A percentile compares a stretch with the other conserved stretches of the same genome.
phyloP scores from a whole-genome alignment of 2,329 filamentous ascomycete genomes.

The Trichoderma semiorbis region DNA sequence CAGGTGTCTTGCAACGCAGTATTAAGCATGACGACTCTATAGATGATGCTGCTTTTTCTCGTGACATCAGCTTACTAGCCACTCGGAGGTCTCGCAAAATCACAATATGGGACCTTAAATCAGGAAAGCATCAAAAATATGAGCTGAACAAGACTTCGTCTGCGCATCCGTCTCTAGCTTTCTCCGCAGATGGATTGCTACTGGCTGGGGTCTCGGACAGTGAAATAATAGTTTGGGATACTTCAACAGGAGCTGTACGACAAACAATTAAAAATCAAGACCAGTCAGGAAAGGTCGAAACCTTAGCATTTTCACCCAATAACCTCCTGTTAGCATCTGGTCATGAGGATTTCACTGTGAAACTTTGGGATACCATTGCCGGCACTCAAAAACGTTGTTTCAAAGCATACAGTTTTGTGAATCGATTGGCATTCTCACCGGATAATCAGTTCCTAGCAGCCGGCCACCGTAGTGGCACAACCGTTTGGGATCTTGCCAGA shows the following conservation, averaged over 20 bases:
- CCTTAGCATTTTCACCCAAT: background rate
- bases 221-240: background rate
- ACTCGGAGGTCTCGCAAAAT: fast-evolving
- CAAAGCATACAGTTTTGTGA: background rate
- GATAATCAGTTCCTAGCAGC: background rate
- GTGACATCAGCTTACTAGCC: background rate
- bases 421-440: background rate
- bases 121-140: background rate
- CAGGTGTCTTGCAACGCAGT: background rate
- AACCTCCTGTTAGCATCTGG: background rate
- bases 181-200: background rate
- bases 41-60: background rate
- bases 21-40: fast-evolving
- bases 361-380: background rate
- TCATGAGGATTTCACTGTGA: background rate
- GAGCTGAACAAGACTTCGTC: background rate
- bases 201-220: fast-evolving
- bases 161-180: background rate
- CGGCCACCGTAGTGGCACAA: fast-evolving
- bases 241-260: background rate
- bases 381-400: background rate
- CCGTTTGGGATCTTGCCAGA: background rate
- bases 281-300: background rate
- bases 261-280: background rate
- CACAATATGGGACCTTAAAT: background rate